phyloP scores from a whole-genome alignment of 352 stramenopile genomes.

The Phytopythium chamaehyphon region DNA sequence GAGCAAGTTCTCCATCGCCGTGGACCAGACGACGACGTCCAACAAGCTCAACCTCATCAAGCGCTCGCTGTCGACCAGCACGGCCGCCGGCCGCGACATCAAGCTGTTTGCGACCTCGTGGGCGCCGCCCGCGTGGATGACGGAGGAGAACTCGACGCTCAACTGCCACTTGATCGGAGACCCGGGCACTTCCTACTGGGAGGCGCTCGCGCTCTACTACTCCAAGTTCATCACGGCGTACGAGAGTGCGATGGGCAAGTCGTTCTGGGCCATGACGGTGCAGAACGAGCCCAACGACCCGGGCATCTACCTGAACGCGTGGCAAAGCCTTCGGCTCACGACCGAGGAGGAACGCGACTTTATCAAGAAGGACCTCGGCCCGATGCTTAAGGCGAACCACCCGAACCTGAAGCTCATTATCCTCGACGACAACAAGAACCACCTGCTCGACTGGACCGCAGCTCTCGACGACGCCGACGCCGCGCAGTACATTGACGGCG shows the following conservation, averaged over 20 bases:
- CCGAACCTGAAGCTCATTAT: conserved; percentile 73
- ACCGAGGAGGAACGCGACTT: conserved; percentile 39
- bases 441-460: conserved; percentile 29
- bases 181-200: conserved; percentile 35
- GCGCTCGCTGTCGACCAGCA: conserved; percentile 22
- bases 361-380: conserved; percentile 66
- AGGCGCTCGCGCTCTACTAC: conserved; percentile 72
- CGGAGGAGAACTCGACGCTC: conserved; percentile 41
- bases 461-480: conserved; percentile 31
- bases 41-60: conserved; percentile 39
- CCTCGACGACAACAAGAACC: conserved; percentile 74
- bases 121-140: conserved; percentile 81
- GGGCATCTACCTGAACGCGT: conserved; percentile 21
- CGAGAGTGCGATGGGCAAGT: conserved; percentile 32
- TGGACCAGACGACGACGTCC: conserved; percentile 43
- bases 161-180: conserved; percentile 44
- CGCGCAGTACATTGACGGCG: conserved; percentile 63
- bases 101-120: conserved; percentile 70
- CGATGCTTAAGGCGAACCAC: conserved; percentile 48
- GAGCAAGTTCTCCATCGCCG: conserved; percentile 60
- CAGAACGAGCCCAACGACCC: conserved; percentile 72
- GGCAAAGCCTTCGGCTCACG: conserved; percentile 46
- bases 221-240: conserved; percentile 79
- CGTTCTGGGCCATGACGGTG: conserved; percentile 66
- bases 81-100: conserved; percentile 18